Percentiles rank a stretch among this genome's conserved stretches.
Conservation (phyloP, 1,139 yeast species). For the Geotrichum klebahnii region DNA sequence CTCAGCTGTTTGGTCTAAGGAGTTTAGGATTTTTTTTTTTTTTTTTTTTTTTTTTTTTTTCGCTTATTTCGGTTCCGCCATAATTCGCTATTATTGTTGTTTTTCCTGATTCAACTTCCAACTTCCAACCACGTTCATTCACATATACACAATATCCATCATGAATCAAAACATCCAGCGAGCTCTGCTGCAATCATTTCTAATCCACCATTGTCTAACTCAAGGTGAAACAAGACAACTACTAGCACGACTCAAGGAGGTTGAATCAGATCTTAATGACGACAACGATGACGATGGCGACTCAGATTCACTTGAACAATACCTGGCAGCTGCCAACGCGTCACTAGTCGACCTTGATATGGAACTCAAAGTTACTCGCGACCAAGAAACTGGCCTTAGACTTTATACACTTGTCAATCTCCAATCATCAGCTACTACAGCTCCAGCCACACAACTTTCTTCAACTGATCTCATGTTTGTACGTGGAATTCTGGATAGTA, state of each 20-base stretch:
- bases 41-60: too few relatives aligned
- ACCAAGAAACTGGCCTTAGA: slow-evolving; percentile 12
- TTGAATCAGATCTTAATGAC: not conserved
- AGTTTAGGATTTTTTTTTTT: too few relatives aligned
- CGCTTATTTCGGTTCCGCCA: too few relatives aligned
- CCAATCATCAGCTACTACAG: slow-evolving; percentile 9
- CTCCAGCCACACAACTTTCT: slow-evolving; percentile 9
- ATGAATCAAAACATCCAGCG: not conserved
- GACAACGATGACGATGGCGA: not conserved
- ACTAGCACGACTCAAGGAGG: not conserved
- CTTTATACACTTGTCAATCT: slow-evolving; percentile 16
- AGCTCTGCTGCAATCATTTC: slow-evolving; percentile 2
- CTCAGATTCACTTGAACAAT: not conserved
- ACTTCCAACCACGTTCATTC: too few relatives aligned
- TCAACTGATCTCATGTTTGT: slow-evolving; percentile 9
- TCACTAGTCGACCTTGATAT: slow-evolving; percentile 14
- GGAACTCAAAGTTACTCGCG: slow-evolving; percentile 13
- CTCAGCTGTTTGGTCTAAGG: too few relatives aligned
- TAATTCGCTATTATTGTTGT: too few relatives aligned
- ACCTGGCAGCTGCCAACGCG: slow-evolving; percentile 2
- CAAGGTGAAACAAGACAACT: not conserved
- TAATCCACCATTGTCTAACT: slow-evolving; percentile 1
- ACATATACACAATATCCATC: not conserved
- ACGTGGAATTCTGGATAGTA: slow-evolving; percentile 4
- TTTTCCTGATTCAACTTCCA: too few relatives aligned